Conservation (phyloP, 202 grass and related monocot species). For the Zizania palustris region DNA sequence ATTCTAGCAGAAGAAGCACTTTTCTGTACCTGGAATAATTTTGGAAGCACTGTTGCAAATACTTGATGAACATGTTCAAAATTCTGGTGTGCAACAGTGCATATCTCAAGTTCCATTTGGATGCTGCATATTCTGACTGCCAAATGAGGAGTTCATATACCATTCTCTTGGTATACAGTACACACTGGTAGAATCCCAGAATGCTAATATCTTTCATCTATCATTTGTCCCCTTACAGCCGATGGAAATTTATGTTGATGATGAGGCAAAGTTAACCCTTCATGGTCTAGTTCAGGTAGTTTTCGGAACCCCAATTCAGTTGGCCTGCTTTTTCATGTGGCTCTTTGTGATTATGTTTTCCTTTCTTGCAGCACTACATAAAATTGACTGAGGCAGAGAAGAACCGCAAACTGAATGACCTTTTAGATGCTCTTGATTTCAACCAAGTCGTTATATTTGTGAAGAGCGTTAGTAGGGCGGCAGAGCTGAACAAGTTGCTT, state of each 20-base stretch:
- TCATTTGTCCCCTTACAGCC: conserved; percentile 93
- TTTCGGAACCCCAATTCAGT: background rate
- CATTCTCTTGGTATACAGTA: conserved; percentile 35
- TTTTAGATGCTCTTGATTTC: conserved; percentile 97
- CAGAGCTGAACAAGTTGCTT: conserved; percentile 95
- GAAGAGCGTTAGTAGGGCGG: conserved; percentile 90
- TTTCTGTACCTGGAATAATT: conserved; percentile 28
- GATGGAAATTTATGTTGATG: conserved; percentile 99
- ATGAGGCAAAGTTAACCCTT: conserved; percentile 96
- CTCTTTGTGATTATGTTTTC: background rate
- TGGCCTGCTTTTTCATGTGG: background rate
- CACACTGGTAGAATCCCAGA: conserved; percentile 53
- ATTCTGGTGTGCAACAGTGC: conserved; percentile 42
- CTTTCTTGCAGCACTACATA: conserved; percentile 75
- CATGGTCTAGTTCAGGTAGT: conserved; percentile 97
- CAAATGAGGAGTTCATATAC: conserved; percentile 36
- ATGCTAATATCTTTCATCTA: conserved; percentile 81
- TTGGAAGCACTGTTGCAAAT: conserved; percentile 48
- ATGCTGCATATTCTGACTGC: conserved; percentile 27
- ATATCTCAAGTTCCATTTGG: conserved; percentile 32
- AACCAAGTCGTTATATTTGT: conserved; percentile 99
- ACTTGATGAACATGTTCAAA: conserved; percentile 1
- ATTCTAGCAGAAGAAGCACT: conserved; percentile 13
- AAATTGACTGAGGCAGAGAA: conserved; percentile 91
- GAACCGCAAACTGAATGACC: conserved; percentile 96